These are phyloP conservation scores for Annulohypoxylon truncatum DNA, from an alignment of 2,329 filamentous ascomycete species.

Conservation along the genomic window DNA sequence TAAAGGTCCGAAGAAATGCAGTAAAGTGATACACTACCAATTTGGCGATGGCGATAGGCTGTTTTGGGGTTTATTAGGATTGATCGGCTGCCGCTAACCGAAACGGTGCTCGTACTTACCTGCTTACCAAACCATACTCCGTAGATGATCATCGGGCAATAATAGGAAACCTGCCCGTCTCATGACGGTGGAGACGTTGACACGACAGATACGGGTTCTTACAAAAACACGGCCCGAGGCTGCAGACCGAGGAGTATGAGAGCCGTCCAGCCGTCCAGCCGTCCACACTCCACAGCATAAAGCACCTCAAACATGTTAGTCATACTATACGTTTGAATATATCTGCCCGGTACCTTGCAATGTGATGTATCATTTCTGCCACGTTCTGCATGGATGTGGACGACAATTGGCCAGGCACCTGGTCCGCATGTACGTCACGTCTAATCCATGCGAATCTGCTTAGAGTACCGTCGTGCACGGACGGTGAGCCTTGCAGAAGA, in stretches of 20 bases:
- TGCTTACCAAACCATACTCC: background rate
- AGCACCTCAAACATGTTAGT: background rate
- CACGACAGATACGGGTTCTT: background rate
- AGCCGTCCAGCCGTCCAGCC: too few relatives aligned
- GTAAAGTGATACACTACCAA: background rate
- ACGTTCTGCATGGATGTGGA: conserved; percentile 6
- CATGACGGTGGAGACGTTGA: background rate
- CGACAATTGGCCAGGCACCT: conserved; percentile 3
- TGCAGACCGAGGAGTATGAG: background rate
- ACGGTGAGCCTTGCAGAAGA: background rate
- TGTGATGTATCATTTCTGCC: conserved; percentile 14
- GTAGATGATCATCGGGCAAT: background rate
- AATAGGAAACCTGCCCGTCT: background rate
- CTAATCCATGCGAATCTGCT: conserved; percentile 3
- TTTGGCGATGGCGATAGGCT: background rate
- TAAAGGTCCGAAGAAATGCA: background rate
- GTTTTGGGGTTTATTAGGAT: background rate
- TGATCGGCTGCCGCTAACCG: conserved; percentile 1
- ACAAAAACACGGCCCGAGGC: conserved; percentile 3
- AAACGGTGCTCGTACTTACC: background rate
- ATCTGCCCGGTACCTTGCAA: conserved; percentile 3
- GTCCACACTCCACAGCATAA: background rate
- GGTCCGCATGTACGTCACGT: conserved; percentile 8
- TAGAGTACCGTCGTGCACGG: conserved; percentile 6
- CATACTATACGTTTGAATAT: background rate